A percentile compares a stretch with the other conserved stretches of the same genome.
phyloP scores from a whole-genome alignment of 176 grass and related monocot species.

The Avena atlantica region DNA sequence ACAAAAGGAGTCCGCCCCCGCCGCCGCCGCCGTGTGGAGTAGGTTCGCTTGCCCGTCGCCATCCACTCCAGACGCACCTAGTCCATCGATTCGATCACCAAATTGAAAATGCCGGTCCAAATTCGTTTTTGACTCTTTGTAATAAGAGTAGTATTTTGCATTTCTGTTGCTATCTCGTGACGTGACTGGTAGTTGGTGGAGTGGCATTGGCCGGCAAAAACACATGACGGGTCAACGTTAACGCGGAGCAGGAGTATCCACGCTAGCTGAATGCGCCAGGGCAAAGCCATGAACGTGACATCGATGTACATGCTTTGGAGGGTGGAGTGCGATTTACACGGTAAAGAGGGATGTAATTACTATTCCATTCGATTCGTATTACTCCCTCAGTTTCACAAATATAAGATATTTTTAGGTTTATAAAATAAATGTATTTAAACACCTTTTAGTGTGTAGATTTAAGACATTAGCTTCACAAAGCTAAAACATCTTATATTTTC shows the following conservation, averaged over 20 bases:
- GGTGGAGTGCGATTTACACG: too few species aligned
- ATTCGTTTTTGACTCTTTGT: not conserved
- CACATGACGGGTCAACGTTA: not conserved
- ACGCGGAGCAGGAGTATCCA: not conserved
- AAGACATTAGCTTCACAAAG: too few species aligned
- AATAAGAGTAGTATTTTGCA: not conserved
- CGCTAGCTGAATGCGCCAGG: not conserved
- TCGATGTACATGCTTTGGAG: not conserved
- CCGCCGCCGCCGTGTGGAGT: constrained; percentile 20
- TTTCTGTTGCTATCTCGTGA: not conserved
- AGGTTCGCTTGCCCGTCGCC: constrained; percentile 11
- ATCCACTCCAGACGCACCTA: not conserved
- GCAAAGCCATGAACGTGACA: too few species aligned
- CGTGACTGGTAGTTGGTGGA: not conserved
- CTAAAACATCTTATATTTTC: too few species aligned
- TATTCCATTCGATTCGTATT: too few species aligned
- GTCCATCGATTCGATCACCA: not conserved
- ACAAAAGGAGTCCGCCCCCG: constrained; percentile 2
- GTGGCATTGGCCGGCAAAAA: not conserved
- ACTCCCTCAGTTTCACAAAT: too few species aligned
- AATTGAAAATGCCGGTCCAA: not conserved
- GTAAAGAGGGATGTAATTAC: too few species aligned
- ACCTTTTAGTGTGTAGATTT: too few species aligned
- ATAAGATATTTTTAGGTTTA: too few species aligned
- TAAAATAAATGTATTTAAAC: too few species aligned